phyloP scores from a whole-genome alignment of 2,329 filamentous ascomycete species.

The Talaromyces sp. region DNA sequence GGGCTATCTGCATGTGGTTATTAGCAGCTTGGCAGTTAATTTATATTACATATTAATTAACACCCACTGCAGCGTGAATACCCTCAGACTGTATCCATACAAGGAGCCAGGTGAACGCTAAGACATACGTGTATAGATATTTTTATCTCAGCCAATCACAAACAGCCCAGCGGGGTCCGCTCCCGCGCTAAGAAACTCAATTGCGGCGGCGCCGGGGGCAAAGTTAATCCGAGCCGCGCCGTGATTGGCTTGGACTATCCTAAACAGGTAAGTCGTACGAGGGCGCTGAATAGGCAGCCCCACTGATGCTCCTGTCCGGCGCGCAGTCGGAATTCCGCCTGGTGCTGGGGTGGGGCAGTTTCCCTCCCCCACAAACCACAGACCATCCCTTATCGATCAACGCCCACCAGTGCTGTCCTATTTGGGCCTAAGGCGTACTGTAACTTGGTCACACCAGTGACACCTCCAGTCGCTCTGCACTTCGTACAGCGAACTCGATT shows the following conservation, averaged over 20 bases:
- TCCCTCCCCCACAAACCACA: background rate
- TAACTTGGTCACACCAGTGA: background rate
- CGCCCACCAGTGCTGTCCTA: background rate
- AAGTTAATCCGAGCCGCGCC: background rate
- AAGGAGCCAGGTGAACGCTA: too few relatives aligned
- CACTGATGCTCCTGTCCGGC: background rate
- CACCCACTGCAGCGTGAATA: background rate
- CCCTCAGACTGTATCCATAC: too few relatives aligned
- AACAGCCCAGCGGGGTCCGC: background rate
- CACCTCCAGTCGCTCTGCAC: background rate
- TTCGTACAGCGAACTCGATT: background rate
- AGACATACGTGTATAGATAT: background rate
- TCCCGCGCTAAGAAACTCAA: background rate
- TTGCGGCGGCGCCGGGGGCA: background rate
- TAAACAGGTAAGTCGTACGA: background rate
- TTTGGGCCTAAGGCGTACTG: background rate
- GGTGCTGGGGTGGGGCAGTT: too few relatives aligned
- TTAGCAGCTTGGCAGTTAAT: background rate
- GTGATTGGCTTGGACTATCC: background rate
- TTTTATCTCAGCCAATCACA: background rate
- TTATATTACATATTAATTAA: background rate
- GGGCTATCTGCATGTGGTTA: background rate
- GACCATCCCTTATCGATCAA: background rate
- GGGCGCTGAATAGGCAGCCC: background rate
- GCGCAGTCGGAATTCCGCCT: too few relatives aligned